Evolutionary conservation across 1,284 basidiomycete species (phyloP), one percentile per base, ranked within the genome.

Genomic region (Leccinum solheimii): DNA sequence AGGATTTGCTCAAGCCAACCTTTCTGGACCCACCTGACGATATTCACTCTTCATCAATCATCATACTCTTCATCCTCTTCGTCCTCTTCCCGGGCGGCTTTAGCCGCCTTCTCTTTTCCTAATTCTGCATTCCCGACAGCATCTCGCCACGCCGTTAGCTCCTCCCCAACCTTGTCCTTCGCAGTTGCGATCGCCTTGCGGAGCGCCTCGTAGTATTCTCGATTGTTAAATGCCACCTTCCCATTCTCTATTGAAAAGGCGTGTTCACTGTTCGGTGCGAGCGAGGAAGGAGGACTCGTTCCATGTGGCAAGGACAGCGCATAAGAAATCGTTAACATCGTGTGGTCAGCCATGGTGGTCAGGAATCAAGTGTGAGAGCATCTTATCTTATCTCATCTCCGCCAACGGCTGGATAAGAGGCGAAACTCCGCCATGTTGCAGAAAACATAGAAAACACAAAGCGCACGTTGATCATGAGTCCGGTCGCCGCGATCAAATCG

Each of bases 401-500:
- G 0, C 81, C 98, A 48, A 78, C 83, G 13, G 87, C 77, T 79
- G 55, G 92, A 96, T 76, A 86, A 88, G 92, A 95, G 74, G 93
- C 95, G 56, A 98, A 97, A 76, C 86, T 99, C 50, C 85, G 92
- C 30, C 87, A 43, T 43, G n/a, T 98, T 56, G 95, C 96, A 21
- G 9, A 43, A 19, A 43, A 19, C 36, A 87, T 97, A 62, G 95
- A 98, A 76, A 90, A 96, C 74, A 97, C 95, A 49, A 99, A 99
- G 79, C 89, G 95, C 67, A 95, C 95, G 0, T 82, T 98, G 64
- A 91, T 88, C 55, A 96, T 96, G 0, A 92, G 91, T 43, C 84
- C 90, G 16, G 91, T 92, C 49, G 89, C 92, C 4, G 96, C 84
- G 49, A 92, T 99, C 67, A 96, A 99, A 80, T 94, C 91, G 1